Evolutionary conservation across 768 basidiomycete species (phyloP).

Genomic region (Clathrus columnatus): DNA sequence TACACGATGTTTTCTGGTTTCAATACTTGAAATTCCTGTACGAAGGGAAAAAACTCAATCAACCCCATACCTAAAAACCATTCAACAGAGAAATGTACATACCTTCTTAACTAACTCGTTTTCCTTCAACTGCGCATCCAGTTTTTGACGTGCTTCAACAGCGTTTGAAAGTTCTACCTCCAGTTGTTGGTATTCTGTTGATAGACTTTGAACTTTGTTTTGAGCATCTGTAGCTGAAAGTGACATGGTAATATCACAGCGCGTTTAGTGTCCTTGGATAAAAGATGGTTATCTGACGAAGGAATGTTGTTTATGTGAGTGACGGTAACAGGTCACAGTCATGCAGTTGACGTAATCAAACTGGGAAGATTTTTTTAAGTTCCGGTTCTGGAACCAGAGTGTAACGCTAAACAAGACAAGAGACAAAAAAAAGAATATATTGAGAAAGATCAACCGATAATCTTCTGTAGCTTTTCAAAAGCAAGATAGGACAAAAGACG

Average conservation of each 20-base stretch:
- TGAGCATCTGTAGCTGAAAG: conserved; percentile 6
- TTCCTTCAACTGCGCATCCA: conserved; percentile 88
- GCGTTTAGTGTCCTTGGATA: too few species aligned
- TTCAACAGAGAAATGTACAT: conserved; percentile 4
- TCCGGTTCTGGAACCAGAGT: too few species aligned
- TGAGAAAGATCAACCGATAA: too few species aligned
- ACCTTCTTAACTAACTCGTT: conserved; percentile 92
- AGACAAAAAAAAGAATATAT: too few species aligned
- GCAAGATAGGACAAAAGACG: too few species aligned
- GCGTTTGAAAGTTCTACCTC: conserved; percentile 63
- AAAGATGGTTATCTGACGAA: too few species aligned
- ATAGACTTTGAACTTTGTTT: conserved; percentile 45
- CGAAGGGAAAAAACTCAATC: neutral
- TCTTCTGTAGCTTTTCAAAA: too few species aligned
- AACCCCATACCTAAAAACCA: neutral
- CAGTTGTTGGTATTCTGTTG: conserved; percentile 71
- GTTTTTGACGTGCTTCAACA: conserved; percentile 73
- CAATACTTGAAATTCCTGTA: conserved; percentile 73
- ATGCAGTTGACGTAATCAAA: too few species aligned
- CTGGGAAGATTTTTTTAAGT: too few species aligned
- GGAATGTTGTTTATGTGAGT: too few species aligned
- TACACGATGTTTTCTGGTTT: conserved; percentile 73
- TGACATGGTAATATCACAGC: neutral
- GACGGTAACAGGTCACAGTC: too few species aligned
- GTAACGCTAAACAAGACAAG: too few species aligned